A percentile compares a stretch with the other conserved stretches of the same genome.
These are phyloP conservation scores for Euclidium syriacum DNA, from an alignment of 345 rosid genomes.

Conservation along the genomic window DNA sequence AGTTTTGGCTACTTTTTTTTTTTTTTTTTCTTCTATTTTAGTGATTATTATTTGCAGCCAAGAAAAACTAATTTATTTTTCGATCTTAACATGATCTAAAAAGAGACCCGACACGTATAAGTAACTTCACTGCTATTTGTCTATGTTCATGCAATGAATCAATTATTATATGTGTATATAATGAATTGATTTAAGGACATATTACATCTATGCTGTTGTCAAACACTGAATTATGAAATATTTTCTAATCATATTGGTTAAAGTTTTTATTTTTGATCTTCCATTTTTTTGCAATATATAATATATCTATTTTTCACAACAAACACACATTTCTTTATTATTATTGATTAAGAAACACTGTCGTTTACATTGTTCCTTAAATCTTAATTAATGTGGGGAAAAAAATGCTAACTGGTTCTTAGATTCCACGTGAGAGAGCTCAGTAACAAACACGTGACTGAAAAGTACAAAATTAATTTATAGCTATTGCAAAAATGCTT, in stretches of 20 bases:
- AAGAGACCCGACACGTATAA: not conserved
- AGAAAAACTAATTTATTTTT: not conserved
- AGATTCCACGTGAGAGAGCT: too few relatives aligned
- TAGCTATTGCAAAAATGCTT: not conserved
- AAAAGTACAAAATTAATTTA: not conserved
- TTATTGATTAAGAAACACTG: too few relatives aligned
- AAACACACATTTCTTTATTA: too few relatives aligned
- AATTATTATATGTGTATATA: too few relatives aligned
- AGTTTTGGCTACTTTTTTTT: not conserved
- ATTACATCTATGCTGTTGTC: too few relatives aligned
- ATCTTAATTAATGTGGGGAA: too few relatives aligned
- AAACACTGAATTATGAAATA: not conserved
- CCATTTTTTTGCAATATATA: too few relatives aligned
- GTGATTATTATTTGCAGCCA: not conserved
- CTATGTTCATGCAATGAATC: not conserved
- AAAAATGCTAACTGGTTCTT: too few relatives aligned
- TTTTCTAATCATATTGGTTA: not conserved
- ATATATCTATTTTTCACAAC: too few relatives aligned
- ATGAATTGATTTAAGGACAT: too few relatives aligned
- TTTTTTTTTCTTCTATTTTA: not conserved
- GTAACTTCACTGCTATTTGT: not conserved
- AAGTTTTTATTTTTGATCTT: not conserved
- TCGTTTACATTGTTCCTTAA: too few relatives aligned
- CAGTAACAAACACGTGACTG: too few relatives aligned
- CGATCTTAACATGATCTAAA: not conserved